A percentile compares a stretch with the other conserved stretches of the same genome.
These are phyloP conservation scores for Kazachstania taianensis DNA, from an alignment of 805 yeast genomes.

Conservation along the genomic window DNA sequence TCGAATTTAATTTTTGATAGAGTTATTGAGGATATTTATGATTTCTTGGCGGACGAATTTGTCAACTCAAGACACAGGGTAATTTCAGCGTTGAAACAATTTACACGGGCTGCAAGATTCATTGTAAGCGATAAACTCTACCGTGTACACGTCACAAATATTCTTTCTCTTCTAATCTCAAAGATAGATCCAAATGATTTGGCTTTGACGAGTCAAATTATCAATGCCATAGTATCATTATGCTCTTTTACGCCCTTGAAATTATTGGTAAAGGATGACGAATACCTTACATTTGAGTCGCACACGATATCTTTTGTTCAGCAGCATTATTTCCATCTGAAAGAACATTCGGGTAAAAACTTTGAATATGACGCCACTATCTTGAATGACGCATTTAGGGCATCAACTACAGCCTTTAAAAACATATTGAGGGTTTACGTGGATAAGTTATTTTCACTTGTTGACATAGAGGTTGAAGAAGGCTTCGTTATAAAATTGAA, in stretches of 20 bases:
- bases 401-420: conserved; percentile 64
- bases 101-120: conserved; percentile 55
- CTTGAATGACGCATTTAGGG: conserved; percentile 49
- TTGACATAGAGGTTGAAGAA: conserved; percentile 42
- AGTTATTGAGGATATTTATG: conserved; percentile 64
- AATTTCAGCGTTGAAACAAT: conserved; percentile 55
- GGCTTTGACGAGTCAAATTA: conserved; percentile 54
- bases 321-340: conserved; percentile 48
- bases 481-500: conserved; percentile 32
- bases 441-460: conserved; percentile 47
- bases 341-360: conserved; percentile 13
- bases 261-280: conserved; percentile 39
- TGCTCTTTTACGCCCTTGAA: conserved; percentile 64
- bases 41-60: conserved; percentile 50
- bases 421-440: conserved; percentile 47
- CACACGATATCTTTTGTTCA: conserved; percentile 47
- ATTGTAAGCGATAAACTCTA: conserved; percentile 54
- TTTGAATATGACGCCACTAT: conserved; percentile 36
- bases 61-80: conserved; percentile 74
- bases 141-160: conserved; percentile 69
- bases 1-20: conserved; percentile 38
- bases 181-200: conserved; percentile 88
- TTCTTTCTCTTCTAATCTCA: conserved; percentile 58
- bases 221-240: conserved; percentile 59
- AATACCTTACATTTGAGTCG: conserved; percentile 32